Evolutionary conservation across 1,139 yeast genomes (phyloP).

Genomic region (Pichia norvegensis): DNA sequence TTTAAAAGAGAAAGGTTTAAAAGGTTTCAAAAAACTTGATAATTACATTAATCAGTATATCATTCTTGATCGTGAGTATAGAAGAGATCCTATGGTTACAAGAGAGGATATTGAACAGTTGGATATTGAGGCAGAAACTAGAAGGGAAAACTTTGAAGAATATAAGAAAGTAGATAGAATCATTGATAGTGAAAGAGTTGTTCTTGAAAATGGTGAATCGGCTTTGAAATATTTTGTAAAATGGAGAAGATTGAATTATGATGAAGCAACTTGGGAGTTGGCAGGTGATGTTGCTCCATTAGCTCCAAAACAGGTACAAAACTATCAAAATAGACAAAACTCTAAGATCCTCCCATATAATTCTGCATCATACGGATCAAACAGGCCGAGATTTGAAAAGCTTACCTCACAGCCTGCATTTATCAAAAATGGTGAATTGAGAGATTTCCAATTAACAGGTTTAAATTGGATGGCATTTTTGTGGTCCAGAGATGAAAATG

Average conservation of each 20-base stretch:
- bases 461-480: constrained; percentile 99
- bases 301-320: constrained; percentile 79
- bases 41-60: constrained; percentile 81
- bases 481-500: constrained; percentile 97
- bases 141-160: constrained; percentile 76
- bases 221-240: constrained; percentile 78
- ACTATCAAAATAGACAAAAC: constrained; percentile 71
- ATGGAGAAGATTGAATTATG: constrained; percentile 91
- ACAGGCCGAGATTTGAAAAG: constrained; percentile 86
- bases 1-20: constrained; percentile 39
- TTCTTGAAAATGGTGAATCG: constrained; percentile 52
- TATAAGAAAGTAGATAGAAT: constrained; percentile 84
- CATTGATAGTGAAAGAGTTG: constrained; percentile 74
- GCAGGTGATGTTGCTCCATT: constrained; percentile 78
- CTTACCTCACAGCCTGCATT: constrained; percentile 79
- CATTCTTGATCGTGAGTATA: constrained; percentile 61
- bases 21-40: constrained; percentile 81
- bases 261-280: constrained; percentile 95
- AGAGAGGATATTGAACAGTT: constrained; percentile 87
- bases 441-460: constrained; percentile 97
- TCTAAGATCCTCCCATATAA: constrained; percentile 79
- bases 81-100: constrained; percentile 74
- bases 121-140: constrained; percentile 83
- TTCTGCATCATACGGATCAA: constrained; percentile 67
- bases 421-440: constrained; percentile 82